Evolutionary conservation across 2,329 filamentous ascomycete genomes (phyloP), one percentile per base, ranked within the genome.

Genomic region (Podosphaera aphanis): DNA sequence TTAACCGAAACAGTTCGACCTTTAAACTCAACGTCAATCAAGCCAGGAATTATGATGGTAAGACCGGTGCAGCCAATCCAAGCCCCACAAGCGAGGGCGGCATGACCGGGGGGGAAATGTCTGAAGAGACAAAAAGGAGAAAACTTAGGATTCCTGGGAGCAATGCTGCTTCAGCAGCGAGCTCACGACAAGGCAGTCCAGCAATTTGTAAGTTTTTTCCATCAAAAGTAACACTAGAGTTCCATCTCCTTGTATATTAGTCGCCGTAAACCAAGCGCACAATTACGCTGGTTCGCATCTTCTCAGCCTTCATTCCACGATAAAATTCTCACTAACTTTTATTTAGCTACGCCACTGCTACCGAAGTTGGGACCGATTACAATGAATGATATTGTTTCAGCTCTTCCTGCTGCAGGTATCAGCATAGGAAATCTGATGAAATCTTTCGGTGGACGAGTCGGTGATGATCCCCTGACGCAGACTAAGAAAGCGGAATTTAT

Each of bases 1-100:
- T 21, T 44, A 51, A 44, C 47, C 55, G 57, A 25, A 59, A 57
- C 43, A 56, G 53, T 13, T 58, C 58, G 10, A 50, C 55, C 16
- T 42, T 57, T 38, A 57, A 57, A 40, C 48, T 56, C 15, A 51
- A 50, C 44, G 47, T 57, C 36, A 54, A 55, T 45, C 49, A 53
- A 46, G 58, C 52, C 2, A 59, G 57, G 39, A 48, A 56, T 23
- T 54, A 53, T 6, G 55, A 56, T 27, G 56, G 54, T 35, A 50
- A 53, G 40, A 53, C 51, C 49, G 49, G 41, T 46, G 41, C 49
- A 42, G 51, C 52, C 15, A 58, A 59, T 42, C 53, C 53, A 44
- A 67, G 63, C 43, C 70, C 76, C 41, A 72, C 72, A 46, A 83
- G 79, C 52, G 81, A 85, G 51, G 79, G 75, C 19, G 80, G 84